A percentile compares a stretch with the other conserved stretches of the same genome.
Evolutionary conservation across 1,284 basidiomycete species (phyloP).

Genomic region (Rhodotorula sp.): DNA sequence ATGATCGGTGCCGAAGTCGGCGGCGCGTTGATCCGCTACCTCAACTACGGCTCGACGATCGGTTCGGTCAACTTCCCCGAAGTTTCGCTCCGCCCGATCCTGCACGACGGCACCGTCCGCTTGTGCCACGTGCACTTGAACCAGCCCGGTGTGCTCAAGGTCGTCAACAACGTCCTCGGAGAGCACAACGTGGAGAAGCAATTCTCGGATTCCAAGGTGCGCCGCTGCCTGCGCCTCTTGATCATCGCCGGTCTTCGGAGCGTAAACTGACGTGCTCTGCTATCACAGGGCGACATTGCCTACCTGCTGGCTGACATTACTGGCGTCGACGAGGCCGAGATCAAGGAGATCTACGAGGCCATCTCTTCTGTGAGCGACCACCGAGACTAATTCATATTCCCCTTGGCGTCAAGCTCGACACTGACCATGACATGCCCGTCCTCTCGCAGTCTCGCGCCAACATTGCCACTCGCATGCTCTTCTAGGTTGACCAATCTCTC

Average conservation of each 20-base stretch:
- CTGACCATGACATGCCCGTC: not conserved
- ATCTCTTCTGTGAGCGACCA: constrained; percentile 53
- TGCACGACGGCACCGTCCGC: constrained; percentile 70
- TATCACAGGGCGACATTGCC: constrained; percentile 85
- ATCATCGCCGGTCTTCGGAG: too few species aligned
- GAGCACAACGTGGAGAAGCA: constrained; percentile 99
- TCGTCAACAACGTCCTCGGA: constrained; percentile 87
- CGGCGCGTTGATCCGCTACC: constrained; percentile 78
- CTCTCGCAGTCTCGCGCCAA: constrained; percentile 59
- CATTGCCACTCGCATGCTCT: constrained; percentile 78
- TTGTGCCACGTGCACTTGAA: constrained; percentile 96
- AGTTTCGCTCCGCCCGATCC: constrained; percentile 90
- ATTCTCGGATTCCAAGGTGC: constrained; percentile 84
- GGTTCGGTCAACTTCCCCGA: constrained; percentile 99
- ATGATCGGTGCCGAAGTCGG: constrained; percentile 97
- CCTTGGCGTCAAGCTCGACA: not conserved
- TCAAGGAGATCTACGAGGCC: constrained; percentile 75
- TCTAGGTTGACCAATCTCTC: constrained; percentile 13
- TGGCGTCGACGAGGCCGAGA: constrained; percentile 77
- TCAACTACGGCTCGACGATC: constrained; percentile 85
- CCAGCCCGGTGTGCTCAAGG: constrained; percentile 92
- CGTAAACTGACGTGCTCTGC: not conserved
- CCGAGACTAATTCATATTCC: not conserved
- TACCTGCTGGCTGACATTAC: constrained; percentile 96
- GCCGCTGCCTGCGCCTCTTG: constrained; percentile 53